These are phyloP conservation scores for Pyrenopolyporus hunteri DNA, from an alignment of 495 filamentous ascomycete species.

Conservation along the genomic window DNA sequence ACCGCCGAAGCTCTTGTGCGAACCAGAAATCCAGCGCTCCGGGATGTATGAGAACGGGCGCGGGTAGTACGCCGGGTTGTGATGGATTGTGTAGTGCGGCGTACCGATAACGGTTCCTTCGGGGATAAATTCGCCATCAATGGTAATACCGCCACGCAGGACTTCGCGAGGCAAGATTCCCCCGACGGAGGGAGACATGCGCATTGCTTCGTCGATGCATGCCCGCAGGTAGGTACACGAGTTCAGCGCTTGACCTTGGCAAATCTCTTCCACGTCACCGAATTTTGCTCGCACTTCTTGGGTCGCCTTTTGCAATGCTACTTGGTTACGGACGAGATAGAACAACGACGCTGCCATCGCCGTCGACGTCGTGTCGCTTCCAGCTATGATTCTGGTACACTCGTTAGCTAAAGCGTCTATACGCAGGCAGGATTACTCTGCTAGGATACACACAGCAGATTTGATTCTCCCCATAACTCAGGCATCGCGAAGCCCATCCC, in stretches of 20 bases:
- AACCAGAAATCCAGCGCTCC: constrained; percentile 59
- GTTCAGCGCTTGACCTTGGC: constrained; percentile 56
- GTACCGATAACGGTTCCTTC: constrained; percentile 60
- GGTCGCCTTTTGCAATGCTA: constrained; percentile 54
- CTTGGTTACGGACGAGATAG: constrained; percentile 66
- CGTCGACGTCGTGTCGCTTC: constrained; percentile 68
- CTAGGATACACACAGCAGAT: constrained; percentile 57
- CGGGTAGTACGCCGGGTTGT: constrained; percentile 59
- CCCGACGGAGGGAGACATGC: constrained; percentile 69
- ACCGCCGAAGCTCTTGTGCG: constrained; percentile 27
- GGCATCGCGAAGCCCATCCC: constrained; percentile 68
- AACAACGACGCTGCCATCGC: constrained; percentile 69
- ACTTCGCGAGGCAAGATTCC: constrained; percentile 67
- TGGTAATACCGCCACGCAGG: constrained; percentile 61
- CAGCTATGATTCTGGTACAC: constrained; percentile 55
- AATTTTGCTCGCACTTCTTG: constrained; percentile 59
- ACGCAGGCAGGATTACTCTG: not conserved
- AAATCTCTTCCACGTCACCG: constrained; percentile 57
- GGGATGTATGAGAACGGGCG: constrained; percentile 59
- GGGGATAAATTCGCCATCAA: constrained; percentile 62
- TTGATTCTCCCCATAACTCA: constrained; percentile 75
- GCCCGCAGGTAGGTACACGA: constrained; percentile 63
- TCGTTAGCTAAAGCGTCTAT: not conserved
- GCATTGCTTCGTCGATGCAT: constrained; percentile 76
- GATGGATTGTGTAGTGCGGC: constrained; percentile 62